phyloP scores from a whole-genome alignment of 192 early-diverging fungal species.

The Backusella westeae region DNA sequence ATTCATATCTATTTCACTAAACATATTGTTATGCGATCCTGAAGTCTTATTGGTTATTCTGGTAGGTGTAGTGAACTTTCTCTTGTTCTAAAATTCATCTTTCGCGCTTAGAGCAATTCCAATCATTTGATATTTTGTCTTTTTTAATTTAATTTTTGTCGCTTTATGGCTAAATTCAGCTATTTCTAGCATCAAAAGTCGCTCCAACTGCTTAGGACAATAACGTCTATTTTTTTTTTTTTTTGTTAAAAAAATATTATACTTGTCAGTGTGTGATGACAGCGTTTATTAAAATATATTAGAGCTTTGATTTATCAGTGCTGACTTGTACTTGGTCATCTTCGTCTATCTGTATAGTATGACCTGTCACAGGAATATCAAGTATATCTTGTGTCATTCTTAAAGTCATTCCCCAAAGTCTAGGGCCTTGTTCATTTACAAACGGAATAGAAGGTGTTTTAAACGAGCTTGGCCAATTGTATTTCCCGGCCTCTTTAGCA shows the following conservation, averaged over 20 bases:
- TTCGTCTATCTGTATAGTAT: background rate
- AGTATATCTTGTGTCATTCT: slow-evolving; percentile 30
- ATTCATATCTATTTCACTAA: too few relatives aligned
- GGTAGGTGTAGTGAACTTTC: too few relatives aligned
- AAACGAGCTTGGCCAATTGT: background rate
- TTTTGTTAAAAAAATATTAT: background rate
- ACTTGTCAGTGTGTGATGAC: background rate
- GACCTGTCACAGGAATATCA: slow-evolving; percentile 1
- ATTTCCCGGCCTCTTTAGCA: background rate
- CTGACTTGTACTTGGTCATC: background rate
- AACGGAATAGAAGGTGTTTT: background rate
- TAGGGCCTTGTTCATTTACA: background rate
- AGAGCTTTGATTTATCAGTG: background rate
- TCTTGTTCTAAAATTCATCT: too few relatives aligned
- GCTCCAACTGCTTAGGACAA: too few relatives aligned
- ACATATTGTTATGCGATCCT: too few relatives aligned
- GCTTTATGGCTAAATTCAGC: too few relatives aligned
- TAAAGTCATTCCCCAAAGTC: slow-evolving; percentile 30
- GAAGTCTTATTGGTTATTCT: too few relatives aligned
- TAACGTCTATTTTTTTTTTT: background rate
- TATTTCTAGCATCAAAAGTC: too few relatives aligned
- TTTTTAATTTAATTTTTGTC: too few relatives aligned
- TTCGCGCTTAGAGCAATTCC: too few relatives aligned
- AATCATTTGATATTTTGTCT: too few relatives aligned
- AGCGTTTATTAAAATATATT: background rate